Evolutionary conservation across 2,329 filamentous ascomycete species (phyloP).

Genomic region (Neoarthrinium moseri): DNA sequence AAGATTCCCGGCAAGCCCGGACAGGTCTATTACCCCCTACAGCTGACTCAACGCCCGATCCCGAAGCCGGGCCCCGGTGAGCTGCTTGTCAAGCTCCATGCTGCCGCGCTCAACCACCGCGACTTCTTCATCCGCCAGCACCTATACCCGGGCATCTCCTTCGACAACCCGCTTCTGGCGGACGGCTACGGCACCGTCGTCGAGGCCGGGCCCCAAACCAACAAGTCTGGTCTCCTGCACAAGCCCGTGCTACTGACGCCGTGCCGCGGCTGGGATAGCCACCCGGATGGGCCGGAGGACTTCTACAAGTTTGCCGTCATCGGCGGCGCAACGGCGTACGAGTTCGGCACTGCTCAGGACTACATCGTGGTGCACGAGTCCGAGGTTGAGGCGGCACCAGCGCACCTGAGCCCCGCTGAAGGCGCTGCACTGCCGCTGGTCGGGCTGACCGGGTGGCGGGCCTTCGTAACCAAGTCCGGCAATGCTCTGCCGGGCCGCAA

Average conservation of each 20-base stretch:
- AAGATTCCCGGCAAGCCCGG: slow-evolving; percentile 81
- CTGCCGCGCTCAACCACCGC: slow-evolving; percentile 88
- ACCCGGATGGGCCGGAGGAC: slow-evolving; percentile 72
- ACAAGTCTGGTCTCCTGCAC: slow-evolving; percentile 48
- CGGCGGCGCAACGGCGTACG: slow-evolving; percentile 65
- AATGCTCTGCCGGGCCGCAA: slow-evolving; percentile 66
- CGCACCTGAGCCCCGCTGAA: slow-evolving; percentile 69
- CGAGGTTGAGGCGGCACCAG: slow-evolving; percentile 75
- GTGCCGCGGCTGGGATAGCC: slow-evolving; percentile 71
- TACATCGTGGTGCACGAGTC: slow-evolving; percentile 65
- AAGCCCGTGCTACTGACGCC: slow-evolving; percentile 79
- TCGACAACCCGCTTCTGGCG: slow-evolving; percentile 74
- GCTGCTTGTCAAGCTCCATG: slow-evolving; percentile 72
- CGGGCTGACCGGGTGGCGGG: slow-evolving; percentile 85
- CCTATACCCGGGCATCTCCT: slow-evolving; percentile 83
- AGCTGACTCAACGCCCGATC: slow-evolving; percentile 59
- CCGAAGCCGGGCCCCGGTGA: slow-evolving; percentile 65
- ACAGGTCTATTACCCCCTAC: slow-evolving; percentile 80
- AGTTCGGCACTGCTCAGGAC: slow-evolving; percentile 71
- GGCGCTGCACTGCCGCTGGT: slow-evolving; percentile 83
- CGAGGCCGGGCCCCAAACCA: slow-evolving; percentile 55
- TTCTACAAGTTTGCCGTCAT: slow-evolving; percentile 58
- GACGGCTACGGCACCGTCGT: slow-evolving; percentile 80
- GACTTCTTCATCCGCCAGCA: slow-evolving; percentile 93
- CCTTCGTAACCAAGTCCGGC: slow-evolving; percentile 74